Evolutionary conservation across 1,139 yeast genomes (phyloP).

Genomic region (Diutina catenulata): DNA sequence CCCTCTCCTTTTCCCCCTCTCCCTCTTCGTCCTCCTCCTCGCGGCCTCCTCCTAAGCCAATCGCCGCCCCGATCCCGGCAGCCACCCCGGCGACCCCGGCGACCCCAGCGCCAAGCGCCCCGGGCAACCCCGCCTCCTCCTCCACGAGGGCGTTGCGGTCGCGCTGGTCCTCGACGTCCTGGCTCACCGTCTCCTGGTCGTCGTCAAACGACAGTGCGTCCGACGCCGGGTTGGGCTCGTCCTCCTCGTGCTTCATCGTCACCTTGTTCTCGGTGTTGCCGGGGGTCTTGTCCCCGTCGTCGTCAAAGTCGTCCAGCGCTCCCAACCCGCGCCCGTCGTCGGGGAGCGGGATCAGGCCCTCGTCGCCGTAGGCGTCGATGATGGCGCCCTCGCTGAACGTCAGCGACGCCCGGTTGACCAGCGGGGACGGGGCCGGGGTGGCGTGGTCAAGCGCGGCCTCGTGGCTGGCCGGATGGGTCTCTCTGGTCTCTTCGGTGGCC

Average conservation of each 20-base stretch:
- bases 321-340: neutral
- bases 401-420: too few species aligned
- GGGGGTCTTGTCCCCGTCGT: slow-evolving; percentile 27
- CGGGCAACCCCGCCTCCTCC: neutral
- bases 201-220: slow-evolving; percentile 20
- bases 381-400: too few species aligned
- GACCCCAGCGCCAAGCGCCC: neutral
- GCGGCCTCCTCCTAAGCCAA: too few species aligned
- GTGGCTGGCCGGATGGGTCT: too few species aligned
- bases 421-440: too few species aligned
- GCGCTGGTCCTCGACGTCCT: slow-evolving; percentile 11
- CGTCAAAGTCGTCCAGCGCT: slow-evolving; percentile 7
- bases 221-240: slow-evolving; percentile 10
- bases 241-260: slow-evolving; percentile 21
- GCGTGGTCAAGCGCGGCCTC: too few species aligned
- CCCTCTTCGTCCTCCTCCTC: slow-evolving; percentile 11
- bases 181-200: slow-evolving; percentile 23
- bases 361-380: neutral
- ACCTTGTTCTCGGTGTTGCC: slow-evolving; percentile 22
- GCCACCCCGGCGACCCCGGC: neutral
- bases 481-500: too few species aligned
- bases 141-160: neutral
- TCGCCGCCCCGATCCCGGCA: too few species aligned
- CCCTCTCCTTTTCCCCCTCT: neutral
- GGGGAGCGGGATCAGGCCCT: slow-evolving; percentile 2